phyloP scores from a whole-genome alignment of 148 eudicot species.

The Rhododendron mucronatum region DNA sequence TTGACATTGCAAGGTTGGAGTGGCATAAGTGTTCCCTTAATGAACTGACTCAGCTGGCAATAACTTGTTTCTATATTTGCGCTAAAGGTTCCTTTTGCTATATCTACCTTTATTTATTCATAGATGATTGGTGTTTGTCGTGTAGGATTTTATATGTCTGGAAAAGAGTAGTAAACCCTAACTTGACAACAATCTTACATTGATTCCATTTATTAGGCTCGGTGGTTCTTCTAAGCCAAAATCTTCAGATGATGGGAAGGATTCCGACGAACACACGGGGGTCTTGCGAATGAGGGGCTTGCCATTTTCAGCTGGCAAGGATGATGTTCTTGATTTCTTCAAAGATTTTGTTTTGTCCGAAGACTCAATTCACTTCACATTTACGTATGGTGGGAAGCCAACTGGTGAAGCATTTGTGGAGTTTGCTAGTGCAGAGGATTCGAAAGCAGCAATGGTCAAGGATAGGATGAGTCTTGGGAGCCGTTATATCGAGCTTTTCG shows the following conservation, averaged over 20 bases:
- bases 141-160: neutral
- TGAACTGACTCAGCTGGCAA: neutral
- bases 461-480: constrained; percentile 94
- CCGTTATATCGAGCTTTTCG: constrained; percentile 88
- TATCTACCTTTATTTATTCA: neutral
- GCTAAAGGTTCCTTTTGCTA: neutral
- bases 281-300: constrained; percentile 83
- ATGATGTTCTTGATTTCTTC: constrained; percentile 81
- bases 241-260: constrained; percentile 48
- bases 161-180: neutral
- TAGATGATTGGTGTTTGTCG: neutral
- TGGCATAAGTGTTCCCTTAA: neutral
- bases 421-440: constrained; percentile 67
- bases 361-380: constrained; percentile 58
- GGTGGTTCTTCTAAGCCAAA: constrained; percentile 22
- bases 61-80: neutral
- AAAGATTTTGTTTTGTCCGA: constrained; percentile 64
- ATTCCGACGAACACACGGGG: constrained; percentile 45
- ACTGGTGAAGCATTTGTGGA: constrained; percentile 95
- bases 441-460: constrained; percentile 82
- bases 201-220: neutral
- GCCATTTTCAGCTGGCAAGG: constrained; percentile 93
- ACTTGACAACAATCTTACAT: neutral
- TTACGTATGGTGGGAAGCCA: constrained; percentile 62
- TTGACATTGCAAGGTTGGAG: neutral